Base-by-base conservation (phyloP, 805 yeast genomes). In the Yamadazyma phyllophila region DNA sequence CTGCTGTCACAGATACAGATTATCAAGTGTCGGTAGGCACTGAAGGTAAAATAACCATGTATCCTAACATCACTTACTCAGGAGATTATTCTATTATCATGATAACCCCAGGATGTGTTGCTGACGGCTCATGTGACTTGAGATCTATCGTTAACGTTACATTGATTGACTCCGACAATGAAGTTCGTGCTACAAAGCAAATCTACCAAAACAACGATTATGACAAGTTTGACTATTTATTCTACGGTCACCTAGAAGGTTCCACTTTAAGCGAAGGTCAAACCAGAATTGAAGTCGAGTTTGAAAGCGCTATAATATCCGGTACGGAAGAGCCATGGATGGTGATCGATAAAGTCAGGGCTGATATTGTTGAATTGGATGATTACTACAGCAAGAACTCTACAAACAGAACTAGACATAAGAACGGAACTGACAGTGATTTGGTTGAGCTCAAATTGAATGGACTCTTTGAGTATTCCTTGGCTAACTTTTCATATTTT, bases 41-140 rank as follows among this genome's bases (percentile, higher is more conserved):
- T 7, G 48, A 58, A 43, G 62, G 69, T n/a, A 61, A 65, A 16
- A 76, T 82, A 2, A 70, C 74, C 1, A 82, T 83, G 57, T 73
- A 74, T 46, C 88, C 96, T 8, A 83, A 83, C 52, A 78, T 89
- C 14, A 71, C 85, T 0, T 76, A 80, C 50, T 72, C 88, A 0
- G 97, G 97, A 8, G 73, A 81, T 48, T 94, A 89, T 62, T 71
- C 88, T 0, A 72, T 94, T 17, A 69, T 80, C 43, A 55, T 91
- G 41, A 84, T 80, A 55, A 94, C 99, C 0, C 97, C 97, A 0
- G 98, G 98, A 0, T 94, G 99, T 67, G 43, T 62, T 1, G 60
- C 55, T 3, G 96, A 87, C 59, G 64, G 68, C 41, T 76, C 94
- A 0, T 94, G 99, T 65, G 53, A 60, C 16, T 47, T 67, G 15